phyloP scores from a whole-genome alignment of 306 rosid genomes.

The Crataegus laevigata region DNA sequence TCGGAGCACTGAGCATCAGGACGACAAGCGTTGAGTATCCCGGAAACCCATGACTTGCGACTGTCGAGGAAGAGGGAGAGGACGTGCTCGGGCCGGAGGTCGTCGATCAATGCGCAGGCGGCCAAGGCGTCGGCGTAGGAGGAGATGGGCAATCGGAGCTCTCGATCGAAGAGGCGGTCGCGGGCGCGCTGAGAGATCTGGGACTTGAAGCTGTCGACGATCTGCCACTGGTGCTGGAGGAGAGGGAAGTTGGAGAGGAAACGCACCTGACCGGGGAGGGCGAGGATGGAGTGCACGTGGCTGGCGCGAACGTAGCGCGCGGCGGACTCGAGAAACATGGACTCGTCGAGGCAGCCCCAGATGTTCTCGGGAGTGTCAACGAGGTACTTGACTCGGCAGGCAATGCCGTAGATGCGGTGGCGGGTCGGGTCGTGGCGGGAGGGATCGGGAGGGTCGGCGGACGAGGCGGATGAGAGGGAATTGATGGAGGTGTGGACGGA shows the following conservation, averaged over 20 bases:
- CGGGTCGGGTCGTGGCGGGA: conserved; percentile 24
- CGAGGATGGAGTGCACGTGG: conserved; percentile 48
- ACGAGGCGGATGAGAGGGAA: conserved; percentile 42
- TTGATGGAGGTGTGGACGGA: conserved; percentile 50
- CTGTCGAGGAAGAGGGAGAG: conserved; percentile 67
- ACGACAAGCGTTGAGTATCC: conserved; percentile 45
- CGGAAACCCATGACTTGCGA: conserved; percentile 74
- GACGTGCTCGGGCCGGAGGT: conserved; percentile 56
- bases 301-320: conserved; percentile 73
- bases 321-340: conserved; percentile 89
- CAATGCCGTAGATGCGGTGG: conserved; percentile 54
- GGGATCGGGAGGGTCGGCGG: conserved; percentile 22
- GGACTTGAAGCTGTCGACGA: conserved; percentile 77
- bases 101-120: conserved; percentile 73
- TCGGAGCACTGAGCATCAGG: conserved; percentile 29
- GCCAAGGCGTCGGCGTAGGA: conserved; percentile 85
- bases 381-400: conserved; percentile 90
- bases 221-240: conserved; percentile 98
- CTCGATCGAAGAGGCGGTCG: conserved; percentile 59
- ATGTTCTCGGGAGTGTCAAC: conserved; percentile 91
- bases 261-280: conserved; percentile 29
- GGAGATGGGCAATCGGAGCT: conserved; percentile 18
- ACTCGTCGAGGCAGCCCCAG: conserved; percentile 96
- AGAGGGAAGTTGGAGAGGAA: conserved; percentile 66
- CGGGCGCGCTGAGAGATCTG: conserved; percentile 97